These are phyloP conservation scores for Xylaria grammica DNA, from an alignment of 495 filamentous ascomycete genomes.

Conservation along the genomic window DNA sequence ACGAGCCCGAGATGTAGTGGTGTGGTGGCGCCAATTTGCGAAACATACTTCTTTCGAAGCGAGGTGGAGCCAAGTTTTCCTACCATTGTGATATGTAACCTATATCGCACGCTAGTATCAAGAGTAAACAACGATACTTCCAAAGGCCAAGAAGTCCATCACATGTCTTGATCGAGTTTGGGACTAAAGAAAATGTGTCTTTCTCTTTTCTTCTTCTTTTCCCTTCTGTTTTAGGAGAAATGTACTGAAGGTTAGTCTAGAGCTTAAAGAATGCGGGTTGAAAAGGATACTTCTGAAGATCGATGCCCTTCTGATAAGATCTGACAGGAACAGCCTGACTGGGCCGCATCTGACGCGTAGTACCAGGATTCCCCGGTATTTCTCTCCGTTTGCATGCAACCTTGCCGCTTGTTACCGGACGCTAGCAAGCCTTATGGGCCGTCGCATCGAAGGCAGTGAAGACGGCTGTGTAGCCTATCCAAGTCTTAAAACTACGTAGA, in stretches of 20 bases:
- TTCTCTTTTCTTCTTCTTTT: neutral
- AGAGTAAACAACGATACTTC: conserved; percentile 13
- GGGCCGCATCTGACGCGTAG: conserved; percentile 20
- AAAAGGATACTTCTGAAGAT: conserved; percentile 5
- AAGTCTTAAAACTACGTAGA: neutral
- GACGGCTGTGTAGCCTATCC: neutral
- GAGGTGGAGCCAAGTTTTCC: neutral
- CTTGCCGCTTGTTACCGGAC: conserved; percentile 8
- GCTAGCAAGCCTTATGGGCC: neutral
- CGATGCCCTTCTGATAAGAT: conserved; percentile 15
- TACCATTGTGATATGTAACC: conserved; percentile 17
- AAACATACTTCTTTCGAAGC: conserved; percentile 1
- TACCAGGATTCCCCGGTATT: conserved; percentile 9
- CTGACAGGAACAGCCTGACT: conserved; percentile 19
- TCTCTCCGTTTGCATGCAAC: conserved; percentile 15
- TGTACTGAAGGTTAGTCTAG: neutral
- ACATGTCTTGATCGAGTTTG: conserved; percentile 6
- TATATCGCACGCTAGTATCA: conserved; percentile 14
- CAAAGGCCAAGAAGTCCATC: neutral
- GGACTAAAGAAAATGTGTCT: conserved; percentile 2
- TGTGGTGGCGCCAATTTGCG: conserved; percentile 2
- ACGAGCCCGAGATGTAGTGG: conserved; percentile 8
- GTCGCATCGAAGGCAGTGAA: neutral
- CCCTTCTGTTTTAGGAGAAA: neutral
- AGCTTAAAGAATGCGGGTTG: neutral